A percentile compares a stretch with the other conserved stretches of the same genome.
Conservation (phyloP, 2,329 filamentous ascomycete genomes). For the Dactylonectria macrodidyma region DNA sequence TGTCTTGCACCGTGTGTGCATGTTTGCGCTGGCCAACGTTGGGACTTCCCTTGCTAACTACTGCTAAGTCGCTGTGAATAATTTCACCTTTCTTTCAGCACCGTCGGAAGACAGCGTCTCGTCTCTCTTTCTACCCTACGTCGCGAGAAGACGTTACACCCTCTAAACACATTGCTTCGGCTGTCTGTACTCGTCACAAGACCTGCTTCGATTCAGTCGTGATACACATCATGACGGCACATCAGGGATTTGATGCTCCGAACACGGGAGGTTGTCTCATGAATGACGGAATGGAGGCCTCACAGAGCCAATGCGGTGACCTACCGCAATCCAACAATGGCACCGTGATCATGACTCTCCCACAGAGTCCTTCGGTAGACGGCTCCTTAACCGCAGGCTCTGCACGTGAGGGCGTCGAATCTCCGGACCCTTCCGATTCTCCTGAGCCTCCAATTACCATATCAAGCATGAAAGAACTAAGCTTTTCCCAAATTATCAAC, state of each 20-base stretch:
- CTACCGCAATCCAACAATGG: conserved; percentile 52
- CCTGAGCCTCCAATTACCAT: conserved; percentile 87
- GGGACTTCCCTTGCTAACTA: conserved; percentile 30
- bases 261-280: conserved; percentile 54
- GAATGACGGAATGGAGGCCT: conserved; percentile 53
- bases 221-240: conserved; percentile 55
- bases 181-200: not conserved
- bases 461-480: conserved; percentile 87
- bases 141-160: conserved; percentile 2
- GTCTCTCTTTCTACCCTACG: not conserved
- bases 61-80: conserved; percentile 6
- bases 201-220: conserved; percentile 1
- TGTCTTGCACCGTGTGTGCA: conserved; percentile 37
- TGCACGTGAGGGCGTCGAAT: too few relatives aligned
- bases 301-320: conserved; percentile 56
- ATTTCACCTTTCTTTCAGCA: too few relatives aligned
- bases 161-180: not conserved
- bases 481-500: conserved; percentile 86
- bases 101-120: too few relatives aligned
- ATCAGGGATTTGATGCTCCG: conserved; percentile 63
- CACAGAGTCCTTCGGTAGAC: conserved; percentile 54
- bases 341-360: conserved; percentile 48
- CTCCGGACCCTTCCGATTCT: conserved; percentile 9
- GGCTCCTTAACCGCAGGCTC: conserved; percentile 46
- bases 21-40: conserved; percentile 22